Base-by-base conservation (phyloP, 169 alveolate genomes). In the Plasmodium inui region DNA sequence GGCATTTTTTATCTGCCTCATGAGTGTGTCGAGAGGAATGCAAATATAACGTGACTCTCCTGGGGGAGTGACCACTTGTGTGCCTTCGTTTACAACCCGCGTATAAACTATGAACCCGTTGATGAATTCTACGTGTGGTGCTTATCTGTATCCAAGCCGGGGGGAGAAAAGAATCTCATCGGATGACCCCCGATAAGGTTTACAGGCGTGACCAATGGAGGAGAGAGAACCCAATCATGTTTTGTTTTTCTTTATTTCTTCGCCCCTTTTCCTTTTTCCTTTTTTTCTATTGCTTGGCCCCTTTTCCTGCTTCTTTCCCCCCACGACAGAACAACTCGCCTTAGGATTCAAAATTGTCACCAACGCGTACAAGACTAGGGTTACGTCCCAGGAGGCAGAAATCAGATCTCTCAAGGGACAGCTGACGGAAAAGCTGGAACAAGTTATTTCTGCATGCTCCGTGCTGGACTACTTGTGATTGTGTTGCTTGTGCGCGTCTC, bases 351-450 rank as follows among this genome's bases (percentile, higher is more conserved):
- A 97, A 70, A 95, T 97, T 85, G 94, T 97, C 32, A 95, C 98
- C 19, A 97, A 97, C 92, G 98, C 98, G 44, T 97, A 97, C 95
- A 96, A 96, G 82, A 96, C 97, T 39, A 95, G 98, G 46, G 97
- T 96, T 19, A 96, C 96, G 26, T 83, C 97, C 22, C 95, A 94
- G 72, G 98, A 96, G 76, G 96, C 96, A 44, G 98, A 97, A 61
- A 93, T 96, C 37, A 72, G 98, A 79, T 88, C 98, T 14, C 95
- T 96, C 67, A 96, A 96, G 73, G 95, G 97, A 8, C 97, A 94
- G 44, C 88, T 95, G 39, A 95, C 97, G 19, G 98, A 97, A 71
- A 97, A 96, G 92, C 90, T 96, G 2, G 98, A 96, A 22, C 98
- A 96, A 92, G 98, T 80, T 55, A 37, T 34, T 71, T 55, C 34